A percentile compares a stretch with the other conserved stretches of the same genome.
Conservation (phyloP, 768 basidiomycete genomes). For the Pleurotus salmoneostramineus region DNA sequence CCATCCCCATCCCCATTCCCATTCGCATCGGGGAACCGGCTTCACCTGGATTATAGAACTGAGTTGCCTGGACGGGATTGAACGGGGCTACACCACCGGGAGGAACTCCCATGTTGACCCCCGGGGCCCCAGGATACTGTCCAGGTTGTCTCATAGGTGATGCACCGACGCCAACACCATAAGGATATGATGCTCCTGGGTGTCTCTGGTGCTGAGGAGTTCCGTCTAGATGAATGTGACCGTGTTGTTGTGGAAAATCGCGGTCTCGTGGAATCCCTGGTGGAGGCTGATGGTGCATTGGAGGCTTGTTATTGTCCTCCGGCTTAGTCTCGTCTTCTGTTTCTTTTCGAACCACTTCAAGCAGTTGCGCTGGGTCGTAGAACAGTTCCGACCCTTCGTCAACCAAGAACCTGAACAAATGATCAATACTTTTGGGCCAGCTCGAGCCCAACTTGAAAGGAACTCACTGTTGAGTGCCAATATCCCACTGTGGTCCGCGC, state of each 20-base stretch:
- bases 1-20: constrained; percentile 27
- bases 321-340: constrained; percentile 31
- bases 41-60: constrained; percentile 21
- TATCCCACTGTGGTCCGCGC: constrained; percentile 84
- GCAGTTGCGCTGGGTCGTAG: constrained; percentile 63
- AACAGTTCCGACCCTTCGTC: constrained; percentile 71
- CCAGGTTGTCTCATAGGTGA: constrained; percentile 24
- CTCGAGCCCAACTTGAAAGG: background rate
- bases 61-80: constrained; percentile 22
- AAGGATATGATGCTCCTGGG: background rate
- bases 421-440: background rate
- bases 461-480: constrained; percentile 83
- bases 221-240: constrained; percentile 13
- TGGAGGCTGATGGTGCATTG: constrained; percentile 25
- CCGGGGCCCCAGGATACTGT: constrained; percentile 20
- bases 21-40: constrained; percentile 28
- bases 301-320: constrained; percentile 14
- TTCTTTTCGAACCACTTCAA: constrained; percentile 46
- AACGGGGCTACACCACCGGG: constrained; percentile 23
- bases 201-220: constrained; percentile 13
- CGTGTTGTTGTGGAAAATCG: constrained; percentile 15
- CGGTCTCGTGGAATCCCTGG: constrained; percentile 23
- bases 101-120: constrained; percentile 17
- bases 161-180: constrained; percentile 9
- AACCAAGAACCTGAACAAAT: constrained; percentile 58